Evolutionary conservation across 257 asterid species (phyloP).

Genomic region (Solanum etuberosum): DNA sequence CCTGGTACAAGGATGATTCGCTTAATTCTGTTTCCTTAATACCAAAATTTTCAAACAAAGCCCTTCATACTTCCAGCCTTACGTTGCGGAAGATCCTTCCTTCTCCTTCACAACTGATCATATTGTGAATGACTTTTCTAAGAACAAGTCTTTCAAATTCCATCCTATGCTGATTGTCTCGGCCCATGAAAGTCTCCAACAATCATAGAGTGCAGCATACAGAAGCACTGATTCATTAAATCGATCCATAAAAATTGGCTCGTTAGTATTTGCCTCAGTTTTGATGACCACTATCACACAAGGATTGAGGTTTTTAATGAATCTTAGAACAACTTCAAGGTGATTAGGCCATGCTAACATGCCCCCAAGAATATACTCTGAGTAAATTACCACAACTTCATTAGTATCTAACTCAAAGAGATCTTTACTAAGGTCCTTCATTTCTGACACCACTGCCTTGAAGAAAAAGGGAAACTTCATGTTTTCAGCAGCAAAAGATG

Average conservation of each 20-base stretch:
- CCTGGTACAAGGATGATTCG: constrained; percentile 19
- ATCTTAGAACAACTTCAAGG: constrained; percentile 8
- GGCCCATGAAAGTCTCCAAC: constrained; percentile 14
- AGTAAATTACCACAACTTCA: constrained; percentile 20
- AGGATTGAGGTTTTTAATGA: constrained; percentile 18
- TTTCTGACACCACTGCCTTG: constrained; percentile 8
- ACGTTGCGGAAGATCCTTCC: constrained; percentile 4
- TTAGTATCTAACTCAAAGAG: constrained; percentile 13
- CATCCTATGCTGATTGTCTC: background rate
- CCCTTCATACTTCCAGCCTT: constrained; percentile 26
- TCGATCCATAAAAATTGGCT: constrained; percentile 4
- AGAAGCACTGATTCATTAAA: background rate
- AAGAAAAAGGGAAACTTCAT: constrained; percentile 13
- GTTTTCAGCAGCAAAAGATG: constrained; percentile 16
- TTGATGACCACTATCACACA: constrained; percentile 16
- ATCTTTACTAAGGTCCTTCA: constrained; percentile 11
- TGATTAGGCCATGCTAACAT: constrained; percentile 11
- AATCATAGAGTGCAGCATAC: constrained; percentile 15
- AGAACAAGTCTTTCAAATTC: constrained; percentile 11
- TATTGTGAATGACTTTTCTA: background rate
- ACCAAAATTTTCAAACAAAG: constrained; percentile 4
- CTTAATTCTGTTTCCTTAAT: constrained; percentile 25
- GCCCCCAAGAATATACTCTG: background rate
- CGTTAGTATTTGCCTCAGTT: constrained; percentile 13
- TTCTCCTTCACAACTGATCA: constrained; percentile 1